These are phyloP conservation scores for Clavispora asparagi DNA, from an alignment of 805 yeast species.

Conservation along the genomic window DNA sequence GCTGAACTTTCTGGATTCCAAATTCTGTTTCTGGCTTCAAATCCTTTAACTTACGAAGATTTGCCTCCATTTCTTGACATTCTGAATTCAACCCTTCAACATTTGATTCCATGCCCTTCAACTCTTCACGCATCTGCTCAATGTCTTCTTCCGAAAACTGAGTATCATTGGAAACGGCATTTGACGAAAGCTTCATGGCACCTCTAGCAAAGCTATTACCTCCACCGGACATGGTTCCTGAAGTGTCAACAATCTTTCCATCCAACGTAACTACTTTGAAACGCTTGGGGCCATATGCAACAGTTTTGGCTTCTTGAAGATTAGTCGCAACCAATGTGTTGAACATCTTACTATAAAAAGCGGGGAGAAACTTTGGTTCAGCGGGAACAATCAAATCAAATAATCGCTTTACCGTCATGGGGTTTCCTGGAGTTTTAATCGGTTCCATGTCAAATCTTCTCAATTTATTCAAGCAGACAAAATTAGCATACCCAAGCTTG, in stretches of 20 bases:
- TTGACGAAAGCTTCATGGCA: constrained; percentile 58
- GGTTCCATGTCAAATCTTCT: constrained; percentile 53
- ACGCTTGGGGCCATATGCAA: constrained; percentile 78
- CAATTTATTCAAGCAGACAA: constrained; percentile 73
- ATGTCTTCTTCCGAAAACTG: constrained; percentile 56
- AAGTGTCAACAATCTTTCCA: constrained; percentile 85
- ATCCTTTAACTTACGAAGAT: constrained; percentile 54
- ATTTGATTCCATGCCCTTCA: constrained; percentile 48
- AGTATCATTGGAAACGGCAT: constrained; percentile 19
- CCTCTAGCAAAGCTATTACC: constrained; percentile 70
- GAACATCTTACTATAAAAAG: constrained; percentile 80
- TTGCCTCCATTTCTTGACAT: constrained; percentile 53
- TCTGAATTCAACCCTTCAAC: constrained; percentile 47
- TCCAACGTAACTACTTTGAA: constrained; percentile 89
- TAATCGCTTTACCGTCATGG: constrained; percentile 65
- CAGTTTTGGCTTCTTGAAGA: constrained; percentile 73
- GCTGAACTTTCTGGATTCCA: constrained; percentile 48
- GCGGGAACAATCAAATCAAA: constrained; percentile 75
- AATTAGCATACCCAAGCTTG: constrained; percentile 83
- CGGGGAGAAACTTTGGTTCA: constrained; percentile 69
- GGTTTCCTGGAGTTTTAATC: constrained; percentile 61
- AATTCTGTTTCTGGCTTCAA: constrained; percentile 65
- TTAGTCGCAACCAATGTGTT: constrained; percentile 85
- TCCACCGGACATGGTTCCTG: constrained; percentile 98
- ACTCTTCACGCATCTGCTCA: constrained; percentile 45